Conservation (phyloP, 306 rosid genomes). For the Acacia acuminata region DNA sequence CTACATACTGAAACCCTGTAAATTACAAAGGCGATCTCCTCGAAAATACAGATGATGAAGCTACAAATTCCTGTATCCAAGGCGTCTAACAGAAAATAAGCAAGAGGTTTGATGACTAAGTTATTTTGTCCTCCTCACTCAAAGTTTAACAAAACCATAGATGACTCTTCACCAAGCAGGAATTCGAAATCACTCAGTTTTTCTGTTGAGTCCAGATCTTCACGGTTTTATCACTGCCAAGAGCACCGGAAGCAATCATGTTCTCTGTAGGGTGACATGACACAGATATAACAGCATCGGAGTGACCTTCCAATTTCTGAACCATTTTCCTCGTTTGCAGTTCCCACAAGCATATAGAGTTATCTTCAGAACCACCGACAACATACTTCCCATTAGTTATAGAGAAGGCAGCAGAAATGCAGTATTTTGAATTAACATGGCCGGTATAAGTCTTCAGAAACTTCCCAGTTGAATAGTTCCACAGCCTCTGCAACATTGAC, state of each 20-base stretch:
- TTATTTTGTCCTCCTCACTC: conserved; percentile 7
- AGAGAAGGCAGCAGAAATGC: conserved; percentile 82
- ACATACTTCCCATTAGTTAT: conserved; percentile 84
- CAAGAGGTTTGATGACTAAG: background rate
- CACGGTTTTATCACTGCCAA: conserved; percentile 85
- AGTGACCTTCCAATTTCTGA: conserved; percentile 96
- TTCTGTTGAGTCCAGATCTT: conserved; percentile 86
- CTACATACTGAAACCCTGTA: background rate
- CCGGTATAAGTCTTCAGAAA: conserved; percentile 86
- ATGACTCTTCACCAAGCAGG: conserved; percentile 3
- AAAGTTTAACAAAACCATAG: background rate
- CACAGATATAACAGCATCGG: conserved; percentile 85
- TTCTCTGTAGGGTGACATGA: conserved; percentile 88
- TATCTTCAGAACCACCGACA: conserved; percentile 94
- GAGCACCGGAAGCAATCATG: conserved; percentile 94
- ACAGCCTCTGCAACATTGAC: conserved; percentile 73
- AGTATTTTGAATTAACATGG: conserved; percentile 82
- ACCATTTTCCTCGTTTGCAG: conserved; percentile 74
- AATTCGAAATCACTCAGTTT: conserved; percentile 41
- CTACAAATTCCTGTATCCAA: conserved; percentile 13
- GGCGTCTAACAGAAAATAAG: too few relatives aligned
- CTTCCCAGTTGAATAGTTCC: conserved; percentile 93
- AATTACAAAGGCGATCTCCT: conserved; percentile 16
- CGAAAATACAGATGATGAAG: conserved; percentile 9
- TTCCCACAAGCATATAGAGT: conserved; percentile 80